Conservation (phyloP, 2,329 filamentous ascomycete species). For the Ophiostoma triangulosporum region DNA sequence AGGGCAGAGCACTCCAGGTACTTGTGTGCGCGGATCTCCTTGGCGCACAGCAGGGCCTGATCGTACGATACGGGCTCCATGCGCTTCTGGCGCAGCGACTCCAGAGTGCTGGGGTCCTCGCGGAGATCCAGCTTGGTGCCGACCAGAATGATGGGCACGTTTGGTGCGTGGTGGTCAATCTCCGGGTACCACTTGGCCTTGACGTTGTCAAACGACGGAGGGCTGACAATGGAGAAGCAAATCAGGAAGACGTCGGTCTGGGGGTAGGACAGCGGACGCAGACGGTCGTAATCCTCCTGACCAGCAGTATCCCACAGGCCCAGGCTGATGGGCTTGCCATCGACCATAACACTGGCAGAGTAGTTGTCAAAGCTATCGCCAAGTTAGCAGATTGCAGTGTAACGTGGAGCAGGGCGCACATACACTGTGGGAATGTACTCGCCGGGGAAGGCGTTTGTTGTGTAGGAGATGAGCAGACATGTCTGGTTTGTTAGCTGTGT, state of each 20-base stretch:
- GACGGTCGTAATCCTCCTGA: slow-evolving; percentile 94
- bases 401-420: slow-evolving; percentile 22
- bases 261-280: slow-evolving; percentile 90
- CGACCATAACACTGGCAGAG: slow-evolving; percentile 97
- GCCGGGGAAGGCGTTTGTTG: slow-evolving; percentile 98
- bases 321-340: slow-evolving; percentile 92
- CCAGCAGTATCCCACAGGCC: slow-evolving; percentile 97
- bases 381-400: background rate
- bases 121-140: slow-evolving; percentile 93
- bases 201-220: slow-evolving; percentile 96
- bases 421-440: slow-evolving; percentile 99
- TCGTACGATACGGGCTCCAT: slow-evolving; percentile 97
- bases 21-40: slow-evolving; percentile 92
- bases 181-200: slow-evolving; percentile 99
- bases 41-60: slow-evolving; percentile 74
- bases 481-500: slow-evolving; percentile 43
- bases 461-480: slow-evolving; percentile 98
- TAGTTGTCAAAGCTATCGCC: slow-evolving; percentile 87
- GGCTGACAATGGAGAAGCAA: slow-evolving; percentile 96
- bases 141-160: slow-evolving; percentile 91
- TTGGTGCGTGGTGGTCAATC: slow-evolving; percentile 91
- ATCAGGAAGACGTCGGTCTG: slow-evolving; percentile 98
- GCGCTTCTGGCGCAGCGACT: slow-evolving; percentile 75
- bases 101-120: slow-evolving; percentile 72
- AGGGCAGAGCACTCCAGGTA: slow-evolving; percentile 96